Conservation (phyloP, 2,329 filamentous ascomycete species). For the Ophiocordyceps camponoti-leonardi region DNA sequence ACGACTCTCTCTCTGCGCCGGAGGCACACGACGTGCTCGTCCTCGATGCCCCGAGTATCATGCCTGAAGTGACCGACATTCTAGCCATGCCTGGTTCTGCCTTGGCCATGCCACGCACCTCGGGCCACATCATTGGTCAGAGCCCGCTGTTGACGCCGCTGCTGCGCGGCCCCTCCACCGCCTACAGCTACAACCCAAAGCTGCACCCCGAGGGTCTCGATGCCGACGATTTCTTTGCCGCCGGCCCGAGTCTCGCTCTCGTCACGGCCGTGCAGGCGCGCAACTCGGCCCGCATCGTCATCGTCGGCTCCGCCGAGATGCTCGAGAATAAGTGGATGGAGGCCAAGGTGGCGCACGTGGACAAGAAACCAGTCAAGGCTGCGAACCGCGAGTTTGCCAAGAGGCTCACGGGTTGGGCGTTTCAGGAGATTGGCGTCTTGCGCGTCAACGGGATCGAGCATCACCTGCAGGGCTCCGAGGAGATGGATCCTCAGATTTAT, state of each 20-base stretch:
- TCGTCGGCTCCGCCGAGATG: conserved; percentile 75
- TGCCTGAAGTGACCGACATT: conserved; percentile 56
- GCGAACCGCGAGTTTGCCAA: conserved; percentile 75
- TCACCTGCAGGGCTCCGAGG: conserved; percentile 37
- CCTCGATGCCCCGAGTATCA: conserved; percentile 50
- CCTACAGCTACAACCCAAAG: conserved; percentile 89
- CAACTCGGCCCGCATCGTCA: conserved; percentile 78
- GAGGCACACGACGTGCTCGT: conserved; percentile 84
- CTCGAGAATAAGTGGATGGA: conserved; percentile 82
- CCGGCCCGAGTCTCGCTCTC: conserved; percentile 66
- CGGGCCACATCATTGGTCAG: conserved; percentile 68
- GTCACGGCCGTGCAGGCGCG: conserved; percentile 79
- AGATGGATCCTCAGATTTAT: conserved; percentile 75
- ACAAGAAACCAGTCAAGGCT: conserved; percentile 38
- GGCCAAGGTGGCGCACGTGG: conserved; percentile 51
- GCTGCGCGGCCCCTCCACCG: conserved; percentile 64
- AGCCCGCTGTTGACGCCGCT: conserved; percentile 66
- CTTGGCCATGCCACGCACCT: conserved; percentile 65
- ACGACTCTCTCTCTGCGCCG: conserved; percentile 57
- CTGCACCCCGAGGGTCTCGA: conserved; percentile 52
- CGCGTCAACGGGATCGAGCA: conserved; percentile 74
- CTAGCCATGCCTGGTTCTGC: conserved; percentile 42
- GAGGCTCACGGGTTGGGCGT: conserved; percentile 82
- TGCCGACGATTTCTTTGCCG: conserved; percentile 66
- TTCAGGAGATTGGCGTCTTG: conserved; percentile 83